A percentile compares a stretch with the other conserved stretches of the same genome.
Conservation (phyloP, 1,284 basidiomycete genomes). For the Pseudozyma tsukubaensis region DNA sequence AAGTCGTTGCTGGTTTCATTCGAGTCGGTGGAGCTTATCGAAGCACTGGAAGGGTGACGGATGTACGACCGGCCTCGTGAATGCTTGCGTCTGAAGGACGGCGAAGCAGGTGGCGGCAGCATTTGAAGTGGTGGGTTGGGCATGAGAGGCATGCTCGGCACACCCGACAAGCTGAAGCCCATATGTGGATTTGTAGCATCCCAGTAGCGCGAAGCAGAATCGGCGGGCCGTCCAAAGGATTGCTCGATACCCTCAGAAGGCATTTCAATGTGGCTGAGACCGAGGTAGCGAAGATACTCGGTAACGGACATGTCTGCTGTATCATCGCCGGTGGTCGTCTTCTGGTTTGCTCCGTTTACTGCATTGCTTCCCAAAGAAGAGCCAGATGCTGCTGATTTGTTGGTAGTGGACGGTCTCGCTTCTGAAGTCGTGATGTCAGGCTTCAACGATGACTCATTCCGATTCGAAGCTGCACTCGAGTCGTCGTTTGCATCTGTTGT, state of each 20-base stretch:
- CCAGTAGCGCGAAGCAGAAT: slow-evolving; percentile 26
- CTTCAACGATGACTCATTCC: too few species aligned
- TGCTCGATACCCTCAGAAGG: slow-evolving; percentile 48
- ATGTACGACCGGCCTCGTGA: slow-evolving; percentile 6
- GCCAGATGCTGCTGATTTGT: neutral
- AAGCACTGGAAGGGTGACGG: slow-evolving; percentile 25
- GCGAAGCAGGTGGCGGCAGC: slow-evolving; percentile 57
- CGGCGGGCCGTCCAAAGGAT: slow-evolving; percentile 32
- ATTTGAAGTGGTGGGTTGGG: slow-evolving; percentile 58
- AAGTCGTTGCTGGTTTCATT: slow-evolving; percentile 31
- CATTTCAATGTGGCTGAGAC: slow-evolving; percentile 52
- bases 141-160: slow-evolving; percentile 62
- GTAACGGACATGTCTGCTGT: slow-evolving; percentile 27
- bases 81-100: slow-evolving; percentile 32
- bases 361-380: neutral
- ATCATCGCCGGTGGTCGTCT: neutral
- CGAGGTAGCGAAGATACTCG: slow-evolving; percentile 47
- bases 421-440: too few species aligned
- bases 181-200: slow-evolving; percentile 40
- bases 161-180: slow-evolving; percentile 56
- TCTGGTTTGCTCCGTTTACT: neutral
- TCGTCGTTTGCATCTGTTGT: slow-evolving; percentile 1
- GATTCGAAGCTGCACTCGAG: neutral
- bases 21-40: slow-evolving; percentile 26
- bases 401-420: too few species aligned